A percentile compares a stretch with the other conserved stretches of the same genome.
Evolutionary conservation across 441 rosid genomes (phyloP).

Genomic region (Euphorbia corollata): DNA sequence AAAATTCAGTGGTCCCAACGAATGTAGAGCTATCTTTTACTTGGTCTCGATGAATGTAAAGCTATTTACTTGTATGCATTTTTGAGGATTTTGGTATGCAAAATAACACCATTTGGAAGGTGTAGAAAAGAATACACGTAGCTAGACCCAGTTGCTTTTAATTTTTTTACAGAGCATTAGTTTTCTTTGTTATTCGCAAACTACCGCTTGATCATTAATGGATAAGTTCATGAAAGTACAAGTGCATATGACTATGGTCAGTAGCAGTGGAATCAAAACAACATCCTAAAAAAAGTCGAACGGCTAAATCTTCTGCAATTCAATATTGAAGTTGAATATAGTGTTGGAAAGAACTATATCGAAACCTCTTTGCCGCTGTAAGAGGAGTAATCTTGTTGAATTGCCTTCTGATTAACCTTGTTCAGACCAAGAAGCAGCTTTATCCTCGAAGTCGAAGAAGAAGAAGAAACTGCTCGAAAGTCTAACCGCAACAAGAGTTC

Average conservation of each 20-base stretch:
- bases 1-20: background rate
- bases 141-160: background rate
- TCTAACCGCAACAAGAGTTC: constrained; percentile 12
- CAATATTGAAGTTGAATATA: constrained; percentile 7
- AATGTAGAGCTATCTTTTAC: background rate
- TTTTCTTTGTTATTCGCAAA: background rate
- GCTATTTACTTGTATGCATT: background rate
- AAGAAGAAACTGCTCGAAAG: constrained; percentile 26
- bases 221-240: background rate
- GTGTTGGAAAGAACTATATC: background rate
- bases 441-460: no score
- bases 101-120: background rate
- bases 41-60: background rate
- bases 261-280: background rate
- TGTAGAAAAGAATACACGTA: background rate
- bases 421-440: constrained; percentile 7
- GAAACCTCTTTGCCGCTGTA: background rate
- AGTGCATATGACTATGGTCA: background rate
- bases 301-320: constrained; percentile 4
- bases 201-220: background rate
- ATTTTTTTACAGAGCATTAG: background rate
- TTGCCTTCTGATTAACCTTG: constrained; percentile 11
- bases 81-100: background rate
- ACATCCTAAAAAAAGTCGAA: constrained; percentile 1
- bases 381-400: background rate